Evolutionary conservation across 208 protist species (phyloP).

Genomic region (Acanthamoeba divionensis): DNA sequence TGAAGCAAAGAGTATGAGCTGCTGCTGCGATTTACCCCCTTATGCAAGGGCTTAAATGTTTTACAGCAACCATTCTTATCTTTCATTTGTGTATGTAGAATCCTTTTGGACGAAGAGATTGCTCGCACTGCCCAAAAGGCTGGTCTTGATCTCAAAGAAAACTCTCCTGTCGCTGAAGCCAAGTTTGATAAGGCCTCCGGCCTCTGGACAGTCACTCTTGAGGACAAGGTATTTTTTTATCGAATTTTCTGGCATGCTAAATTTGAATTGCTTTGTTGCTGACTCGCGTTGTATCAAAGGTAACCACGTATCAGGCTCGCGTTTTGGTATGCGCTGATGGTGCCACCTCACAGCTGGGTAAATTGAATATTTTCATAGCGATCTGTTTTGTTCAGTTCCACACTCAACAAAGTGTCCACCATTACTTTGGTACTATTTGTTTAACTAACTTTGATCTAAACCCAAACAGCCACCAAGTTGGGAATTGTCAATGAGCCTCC

Average conservation of each 20-base stretch:
- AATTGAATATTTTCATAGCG: background rate
- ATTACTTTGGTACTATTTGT: too few relatives aligned
- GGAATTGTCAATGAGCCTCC: slow-evolving; percentile 69
- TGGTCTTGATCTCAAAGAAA: slow-evolving; percentile 71
- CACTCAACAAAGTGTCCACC: background rate
- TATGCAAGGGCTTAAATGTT: background rate
- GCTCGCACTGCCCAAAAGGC: slow-evolving; percentile 66
- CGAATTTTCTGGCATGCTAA: too few relatives aligned
- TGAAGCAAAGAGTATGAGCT: background rate
- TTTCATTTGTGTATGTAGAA: slow-evolving; percentile 38
- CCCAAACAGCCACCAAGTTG: slow-evolving; percentile 45
- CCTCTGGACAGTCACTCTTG: slow-evolving; percentile 66
- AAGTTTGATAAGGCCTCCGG: slow-evolving; percentile 70
- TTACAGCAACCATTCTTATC: background rate
- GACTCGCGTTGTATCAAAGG: too few relatives aligned
- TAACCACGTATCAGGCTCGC: slow-evolving; percentile 65
- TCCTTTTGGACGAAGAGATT: slow-evolving; percentile 71
- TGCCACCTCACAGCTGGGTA: slow-evolving; percentile 64
- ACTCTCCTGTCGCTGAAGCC: slow-evolving; percentile 63
- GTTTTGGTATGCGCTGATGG: slow-evolving; percentile 73
- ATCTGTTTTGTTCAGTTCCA: background rate
- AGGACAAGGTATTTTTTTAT: background rate
- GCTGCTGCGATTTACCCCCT: background rate
- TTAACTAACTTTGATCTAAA: too few relatives aligned
- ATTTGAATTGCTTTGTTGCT: too few relatives aligned